These are phyloP conservation scores for Wickerhamomyces xylosicus DNA, from an alignment of 805 yeast genomes.

Conservation along the genomic window DNA sequence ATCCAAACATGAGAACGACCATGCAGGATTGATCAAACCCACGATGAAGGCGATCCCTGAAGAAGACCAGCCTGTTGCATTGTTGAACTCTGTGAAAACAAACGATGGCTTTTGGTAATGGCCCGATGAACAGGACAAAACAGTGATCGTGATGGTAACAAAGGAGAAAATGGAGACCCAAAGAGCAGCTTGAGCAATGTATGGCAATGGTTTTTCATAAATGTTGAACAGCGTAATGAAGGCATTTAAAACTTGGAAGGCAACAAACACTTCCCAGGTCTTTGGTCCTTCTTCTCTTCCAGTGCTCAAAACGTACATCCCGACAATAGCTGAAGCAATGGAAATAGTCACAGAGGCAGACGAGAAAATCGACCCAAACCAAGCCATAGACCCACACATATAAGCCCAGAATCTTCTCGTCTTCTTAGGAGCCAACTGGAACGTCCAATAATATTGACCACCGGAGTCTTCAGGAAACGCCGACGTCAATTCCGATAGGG, in stretches of 20 bases:
- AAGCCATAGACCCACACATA: constrained; percentile 48
- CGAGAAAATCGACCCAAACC: constrained; percentile 53
- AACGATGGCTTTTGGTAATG: constrained; percentile 38
- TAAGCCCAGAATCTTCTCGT: constrained; percentile 32
- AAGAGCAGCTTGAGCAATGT: constrained; percentile 36
- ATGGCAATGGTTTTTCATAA: constrained; percentile 41
- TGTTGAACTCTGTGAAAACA: constrained; percentile 43
- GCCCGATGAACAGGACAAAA: constrained; percentile 41
- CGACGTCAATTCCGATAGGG: constrained; percentile 41
- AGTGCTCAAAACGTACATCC: constrained; percentile 31
- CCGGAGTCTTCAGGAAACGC: constrained; percentile 45
- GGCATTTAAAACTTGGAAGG: constrained; percentile 34
- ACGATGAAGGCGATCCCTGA: constrained; percentile 53
- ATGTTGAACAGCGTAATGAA: constrained; percentile 36
- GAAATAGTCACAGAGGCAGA: constrained; percentile 49
- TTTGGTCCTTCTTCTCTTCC: constrained; percentile 25
- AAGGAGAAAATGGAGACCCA: constrained; percentile 44
- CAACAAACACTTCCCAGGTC: constrained; percentile 48
- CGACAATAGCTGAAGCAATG: constrained; percentile 40
- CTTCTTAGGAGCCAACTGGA: constrained; percentile 37
- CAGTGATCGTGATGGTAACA: constrained; percentile 40
- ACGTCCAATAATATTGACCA: constrained; percentile 52
- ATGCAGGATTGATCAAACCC: constrained; percentile 63
- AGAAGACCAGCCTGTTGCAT: constrained; percentile 51
- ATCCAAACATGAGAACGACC: constrained; percentile 62